phyloP scores from a whole-genome alignment of 164 flowering plant species.

The Berberis thunbergii region DNA sequence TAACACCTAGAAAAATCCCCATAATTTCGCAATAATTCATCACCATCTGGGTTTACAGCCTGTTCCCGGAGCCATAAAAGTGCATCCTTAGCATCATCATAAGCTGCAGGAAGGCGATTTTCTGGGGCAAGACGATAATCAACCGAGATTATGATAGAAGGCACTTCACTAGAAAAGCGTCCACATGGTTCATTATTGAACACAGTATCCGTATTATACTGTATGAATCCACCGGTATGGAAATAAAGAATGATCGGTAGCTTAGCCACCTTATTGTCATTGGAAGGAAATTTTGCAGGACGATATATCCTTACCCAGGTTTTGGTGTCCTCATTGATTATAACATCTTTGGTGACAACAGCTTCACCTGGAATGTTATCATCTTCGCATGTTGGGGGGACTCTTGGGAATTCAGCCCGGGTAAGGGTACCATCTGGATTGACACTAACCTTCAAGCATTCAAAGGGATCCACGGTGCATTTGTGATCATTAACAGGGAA shows the following conservation, averaged over 20 bases:
- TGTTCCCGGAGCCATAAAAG: conserved; percentile 41
- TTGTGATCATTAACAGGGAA: conserved; percentile 16
- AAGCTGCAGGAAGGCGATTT: conserved; percentile 40
- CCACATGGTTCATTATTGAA: conserved; percentile 18
- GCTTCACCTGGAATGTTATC: conserved; percentile 10
- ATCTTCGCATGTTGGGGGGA: conserved; percentile 17
- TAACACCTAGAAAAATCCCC: conserved; percentile 34
- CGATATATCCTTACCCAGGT: conserved; percentile 39
- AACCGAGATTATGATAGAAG: conserved; percentile 37
- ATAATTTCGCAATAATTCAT: conserved; percentile 33
- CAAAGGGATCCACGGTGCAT: conserved; percentile 24
- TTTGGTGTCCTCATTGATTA: conserved; percentile 22
- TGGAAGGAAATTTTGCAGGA: conserved; percentile 37
- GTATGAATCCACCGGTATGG: conserved; percentile 44
- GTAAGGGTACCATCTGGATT: conserved; percentile 46
- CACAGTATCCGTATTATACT: conserved; percentile 13
- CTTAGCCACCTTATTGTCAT: conserved; percentile 28
- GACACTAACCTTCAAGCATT: conserved; percentile 19
- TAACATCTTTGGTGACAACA: conserved; percentile 35
- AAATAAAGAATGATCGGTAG: conserved; percentile 51
- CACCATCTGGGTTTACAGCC: conserved; percentile 23
- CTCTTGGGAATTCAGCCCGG: conserved; percentile 18
- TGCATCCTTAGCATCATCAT: conserved; percentile 47
- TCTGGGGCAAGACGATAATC: conserved; percentile 57
- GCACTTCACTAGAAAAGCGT: conserved; percentile 19